Conservation (phyloP, 179 eudicot species). For the Pouteria campechiana region DNA sequence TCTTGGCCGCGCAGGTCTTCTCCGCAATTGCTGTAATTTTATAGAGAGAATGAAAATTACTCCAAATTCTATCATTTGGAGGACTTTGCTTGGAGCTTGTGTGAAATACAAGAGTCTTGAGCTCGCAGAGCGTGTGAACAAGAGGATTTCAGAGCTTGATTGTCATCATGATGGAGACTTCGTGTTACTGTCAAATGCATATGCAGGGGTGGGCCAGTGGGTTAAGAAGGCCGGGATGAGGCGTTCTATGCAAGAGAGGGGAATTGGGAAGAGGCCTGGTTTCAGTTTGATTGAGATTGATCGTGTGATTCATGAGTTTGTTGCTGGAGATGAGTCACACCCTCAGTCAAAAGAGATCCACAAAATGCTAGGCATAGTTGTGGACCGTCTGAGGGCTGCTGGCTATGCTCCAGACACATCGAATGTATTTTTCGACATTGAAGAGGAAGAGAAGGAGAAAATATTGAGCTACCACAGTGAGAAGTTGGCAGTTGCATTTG, state of each 20-base stretch:
- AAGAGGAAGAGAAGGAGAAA: slow-evolving; percentile 50
- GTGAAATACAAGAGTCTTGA: slow-evolving; percentile 32
- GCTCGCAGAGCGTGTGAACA: slow-evolving; percentile 41
- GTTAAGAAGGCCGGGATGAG: slow-evolving; percentile 35
- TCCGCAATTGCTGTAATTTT: slow-evolving; percentile 42
- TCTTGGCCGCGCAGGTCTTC: slow-evolving; percentile 49
- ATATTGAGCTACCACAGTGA: slow-evolving; percentile 34
- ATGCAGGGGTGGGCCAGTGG: slow-evolving; percentile 55
- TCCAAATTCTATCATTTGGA: slow-evolving; percentile 44
- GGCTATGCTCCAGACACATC: slow-evolving; percentile 46
- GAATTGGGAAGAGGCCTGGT: slow-evolving; percentile 42
- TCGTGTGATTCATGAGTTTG: slow-evolving; percentile 36
- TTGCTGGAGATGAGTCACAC: slow-evolving; percentile 37
- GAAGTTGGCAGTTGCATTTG: slow-evolving; percentile 56
- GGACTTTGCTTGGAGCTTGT: slow-evolving; percentile 70
- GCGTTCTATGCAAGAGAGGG: slow-evolving; percentile 31
- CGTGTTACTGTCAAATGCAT: slow-evolving; percentile 41
- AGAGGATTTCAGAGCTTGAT: slow-evolving; percentile 37
- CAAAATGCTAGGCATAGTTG: slow-evolving; percentile 40
- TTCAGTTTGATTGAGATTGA: slow-evolving; percentile 74
- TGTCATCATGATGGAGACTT: slow-evolving; percentile 46
- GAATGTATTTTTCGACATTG: slow-evolving; percentile 48
- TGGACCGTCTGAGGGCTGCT: slow-evolving; percentile 25
- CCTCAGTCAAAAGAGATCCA: slow-evolving; percentile 29
- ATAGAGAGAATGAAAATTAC: slow-evolving; percentile 27